Conservation (phyloP, 2,329 filamentous ascomycete genomes). For the Colletotrichum musae region DNA sequence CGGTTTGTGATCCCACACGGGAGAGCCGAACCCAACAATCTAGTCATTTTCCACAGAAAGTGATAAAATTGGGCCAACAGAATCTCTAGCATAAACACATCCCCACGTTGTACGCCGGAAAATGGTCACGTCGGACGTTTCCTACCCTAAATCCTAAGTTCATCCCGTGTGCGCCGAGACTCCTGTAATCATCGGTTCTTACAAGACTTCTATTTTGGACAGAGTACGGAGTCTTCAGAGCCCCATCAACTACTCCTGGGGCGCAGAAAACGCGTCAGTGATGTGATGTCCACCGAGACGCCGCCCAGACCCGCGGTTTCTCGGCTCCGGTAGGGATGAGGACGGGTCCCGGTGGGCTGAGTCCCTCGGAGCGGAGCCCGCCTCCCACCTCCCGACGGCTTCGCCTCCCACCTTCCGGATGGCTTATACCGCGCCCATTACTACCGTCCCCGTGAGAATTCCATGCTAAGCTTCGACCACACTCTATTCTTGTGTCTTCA, state of each 20-base stretch:
- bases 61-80: too few species aligned
- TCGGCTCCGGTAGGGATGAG: conserved; percentile 12
- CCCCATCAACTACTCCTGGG: not conserved
- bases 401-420: conserved; percentile 18
- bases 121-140: too few species aligned
- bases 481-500: conserved; percentile 7
- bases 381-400: not conserved
- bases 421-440: conserved; percentile 16
- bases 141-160: too few species aligned
- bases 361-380: conserved; percentile 11
- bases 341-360: conserved; percentile 12
- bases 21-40: too few species aligned
- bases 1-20: too few species aligned
- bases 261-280: conserved; percentile 5
- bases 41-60: too few species aligned
- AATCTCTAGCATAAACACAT: too few species aligned
- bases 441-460: conserved; percentile 4
- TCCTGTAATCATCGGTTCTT: too few species aligned
- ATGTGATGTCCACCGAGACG: not conserved
- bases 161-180: too few species aligned
- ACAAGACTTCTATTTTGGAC: not conserved
- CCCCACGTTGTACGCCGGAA: too few species aligned
- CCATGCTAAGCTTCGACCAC: conserved; percentile 8
- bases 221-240: not conserved
- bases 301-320: not conserved